Percentiles rank a stretch among this genome's conserved stretches.
Conservation (phyloP, 1,284 basidiomycete species). For the Cutaneotrichosporon cyanovorans region DNA sequence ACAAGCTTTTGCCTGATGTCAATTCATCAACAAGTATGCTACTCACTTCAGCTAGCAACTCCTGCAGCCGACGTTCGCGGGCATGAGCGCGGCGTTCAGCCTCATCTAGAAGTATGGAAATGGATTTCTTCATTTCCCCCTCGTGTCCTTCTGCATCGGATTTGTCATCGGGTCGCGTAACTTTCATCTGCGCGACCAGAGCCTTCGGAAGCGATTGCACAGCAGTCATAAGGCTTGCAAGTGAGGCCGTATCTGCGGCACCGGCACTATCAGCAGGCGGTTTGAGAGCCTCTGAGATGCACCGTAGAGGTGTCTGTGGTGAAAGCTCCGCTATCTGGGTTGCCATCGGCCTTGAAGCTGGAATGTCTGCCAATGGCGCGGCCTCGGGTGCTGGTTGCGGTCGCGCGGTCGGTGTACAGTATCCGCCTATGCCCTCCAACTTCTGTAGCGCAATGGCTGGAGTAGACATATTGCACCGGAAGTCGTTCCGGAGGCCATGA, state of each 20-base stretch:
- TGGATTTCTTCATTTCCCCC: conserved; percentile 3
- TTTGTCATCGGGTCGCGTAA: not conserved
- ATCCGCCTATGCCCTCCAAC: conserved; percentile 7
- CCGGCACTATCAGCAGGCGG: no score
- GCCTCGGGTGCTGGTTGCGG: no score
- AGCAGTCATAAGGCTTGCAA: no score
- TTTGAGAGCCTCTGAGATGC: no score
- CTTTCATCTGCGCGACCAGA: not conserved
- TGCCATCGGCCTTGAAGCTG: no score
- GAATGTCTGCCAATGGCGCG: no score
- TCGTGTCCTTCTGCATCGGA: conserved; percentile 1
- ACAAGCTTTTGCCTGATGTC: conserved; percentile 11
- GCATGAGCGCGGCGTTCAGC: conserved; percentile 11
- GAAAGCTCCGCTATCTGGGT: no score
- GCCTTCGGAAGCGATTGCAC: conserved; percentile 5
- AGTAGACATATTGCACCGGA: not conserved
- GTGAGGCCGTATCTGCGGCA: no score
- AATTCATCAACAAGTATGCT: not conserved
- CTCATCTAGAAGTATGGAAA: conserved; percentile 11
- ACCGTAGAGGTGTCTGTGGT: no score
- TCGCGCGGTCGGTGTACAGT: no score
- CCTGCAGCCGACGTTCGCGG: conserved; percentile 13
- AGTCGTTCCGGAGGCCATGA: not conserved
- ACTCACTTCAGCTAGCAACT: conserved; percentile 16
- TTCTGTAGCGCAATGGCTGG: conserved; percentile 5